Percentiles rank a stretch among this genome's conserved stretches.
Conservation (phyloP, 106 monocot species). For the Platanthera guangdongensis region DNA sequence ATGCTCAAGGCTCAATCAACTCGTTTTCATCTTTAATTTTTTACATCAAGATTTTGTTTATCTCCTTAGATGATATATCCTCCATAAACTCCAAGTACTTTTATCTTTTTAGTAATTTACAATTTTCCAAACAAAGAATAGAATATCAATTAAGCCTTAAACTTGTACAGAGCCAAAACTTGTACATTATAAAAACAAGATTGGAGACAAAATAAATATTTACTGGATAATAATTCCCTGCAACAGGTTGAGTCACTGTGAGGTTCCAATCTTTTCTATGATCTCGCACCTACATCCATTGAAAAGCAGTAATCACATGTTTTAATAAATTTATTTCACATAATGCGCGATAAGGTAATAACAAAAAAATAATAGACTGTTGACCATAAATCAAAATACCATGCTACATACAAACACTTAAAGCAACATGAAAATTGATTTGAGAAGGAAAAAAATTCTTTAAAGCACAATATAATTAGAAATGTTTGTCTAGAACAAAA, state of each 20-base stretch:
- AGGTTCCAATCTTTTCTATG: constrained; percentile 5
- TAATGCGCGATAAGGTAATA: neutral
- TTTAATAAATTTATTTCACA: neutral
- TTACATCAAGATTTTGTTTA: neutral
- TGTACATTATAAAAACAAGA: neutral
- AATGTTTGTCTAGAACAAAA: too few species aligned
- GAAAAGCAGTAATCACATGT: neutral
- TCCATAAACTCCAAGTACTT: neutral
- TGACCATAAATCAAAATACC: neutral
- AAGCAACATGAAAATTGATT: too few species aligned
- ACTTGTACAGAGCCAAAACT: neutral
- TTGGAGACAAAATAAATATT: neutral
- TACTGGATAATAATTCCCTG: constrained; percentile 10
- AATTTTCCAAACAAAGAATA: neutral
- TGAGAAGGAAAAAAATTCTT: too few species aligned
- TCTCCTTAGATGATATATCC: neutral
- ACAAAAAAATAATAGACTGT: neutral
- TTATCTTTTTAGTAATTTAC: neutral
- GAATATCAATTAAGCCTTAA: neutral
- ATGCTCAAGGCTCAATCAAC: neutral
- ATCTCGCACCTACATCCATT: constrained; percentile 4
- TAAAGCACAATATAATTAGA: too few species aligned
- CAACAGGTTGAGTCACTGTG: constrained; percentile 6
- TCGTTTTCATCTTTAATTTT: neutral
- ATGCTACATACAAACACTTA: neutral